phyloP scores from a whole-genome alignment of 768 basidiomycete species.

The Mycena albidolilacea region DNA sequence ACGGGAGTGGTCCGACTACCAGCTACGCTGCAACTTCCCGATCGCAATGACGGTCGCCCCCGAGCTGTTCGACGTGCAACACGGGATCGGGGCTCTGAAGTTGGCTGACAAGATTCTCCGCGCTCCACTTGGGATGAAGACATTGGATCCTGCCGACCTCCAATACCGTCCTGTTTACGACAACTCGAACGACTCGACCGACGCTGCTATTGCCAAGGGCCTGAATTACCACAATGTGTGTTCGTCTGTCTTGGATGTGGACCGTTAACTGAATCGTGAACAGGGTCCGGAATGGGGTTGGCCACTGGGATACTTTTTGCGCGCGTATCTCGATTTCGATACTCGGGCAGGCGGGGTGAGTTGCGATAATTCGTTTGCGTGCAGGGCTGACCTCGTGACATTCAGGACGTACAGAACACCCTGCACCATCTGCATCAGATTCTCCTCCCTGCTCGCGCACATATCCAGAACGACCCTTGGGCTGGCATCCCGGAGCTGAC shows the following conservation, averaged over 20 bases:
- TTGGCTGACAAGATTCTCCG: conserved; percentile 87
- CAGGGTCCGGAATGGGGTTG: conserved; percentile 96
- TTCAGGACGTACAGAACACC: conserved; percentile 77
- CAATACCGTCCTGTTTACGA: conserved; percentile 95
- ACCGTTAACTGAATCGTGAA: conserved; percentile 39
- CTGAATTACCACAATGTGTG: conserved; percentile 93
- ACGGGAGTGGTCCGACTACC: conserved; percentile 98
- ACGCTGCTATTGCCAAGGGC: conserved; percentile 90
- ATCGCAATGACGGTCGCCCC: conserved; percentile 98
- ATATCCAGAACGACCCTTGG: conserved; percentile 90
- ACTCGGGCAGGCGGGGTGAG: conserved; percentile 75
- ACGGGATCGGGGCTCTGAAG: conserved; percentile 84
- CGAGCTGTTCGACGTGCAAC: conserved; percentile 88
- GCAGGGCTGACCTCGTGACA: conserved; percentile 26
- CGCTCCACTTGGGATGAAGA: conserved; percentile 97
- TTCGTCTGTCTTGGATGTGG: conserved; percentile 20
- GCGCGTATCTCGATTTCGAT: conserved; percentile 94
- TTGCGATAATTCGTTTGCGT: conserved; percentile 32
- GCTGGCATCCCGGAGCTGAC: conserved; percentile 95
- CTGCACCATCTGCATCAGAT: conserved; percentile 85
- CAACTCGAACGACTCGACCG: conserved; percentile 93
- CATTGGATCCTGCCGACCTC: conserved; percentile 87
- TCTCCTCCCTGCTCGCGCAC: conserved; percentile 76
- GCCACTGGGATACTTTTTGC: conserved; percentile 95
- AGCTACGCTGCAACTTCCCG: conserved; percentile 93